These are phyloP conservation scores for Barnettozyma sp. DNA, from an alignment of 805 yeast species.

Conservation along the genomic window DNA sequence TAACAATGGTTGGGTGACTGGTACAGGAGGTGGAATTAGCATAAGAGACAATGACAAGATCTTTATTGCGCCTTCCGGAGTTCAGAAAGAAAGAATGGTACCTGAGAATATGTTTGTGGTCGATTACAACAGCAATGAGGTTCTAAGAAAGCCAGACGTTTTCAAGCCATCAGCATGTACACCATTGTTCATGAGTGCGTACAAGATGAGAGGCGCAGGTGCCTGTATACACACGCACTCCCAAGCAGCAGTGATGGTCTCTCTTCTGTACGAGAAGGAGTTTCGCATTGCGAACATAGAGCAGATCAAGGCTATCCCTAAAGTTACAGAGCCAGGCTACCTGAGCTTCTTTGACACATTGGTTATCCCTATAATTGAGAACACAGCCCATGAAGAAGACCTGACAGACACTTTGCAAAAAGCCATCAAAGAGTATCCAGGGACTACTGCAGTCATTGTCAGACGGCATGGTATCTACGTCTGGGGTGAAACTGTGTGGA, in stretches of 20 bases:
- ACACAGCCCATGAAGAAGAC: slow-evolving; percentile 84
- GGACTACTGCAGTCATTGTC: slow-evolving; percentile 79
- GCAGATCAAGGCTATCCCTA: slow-evolving; percentile 88
- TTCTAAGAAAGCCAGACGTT: slow-evolving; percentile 52
- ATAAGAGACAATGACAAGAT: slow-evolving; percentile 49
- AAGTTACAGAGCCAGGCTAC: slow-evolving; percentile 43
- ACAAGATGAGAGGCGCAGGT: slow-evolving; percentile 71
- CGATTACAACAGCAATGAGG: slow-evolving; percentile 44
- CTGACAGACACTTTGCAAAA: slow-evolving; percentile 57
- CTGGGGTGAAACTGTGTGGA: slow-evolving; percentile 93
- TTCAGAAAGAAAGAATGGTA: slow-evolving; percentile 81
- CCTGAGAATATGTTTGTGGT: slow-evolving; percentile 80
- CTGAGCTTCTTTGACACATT: slow-evolving; percentile 67
- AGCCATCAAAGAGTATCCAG: slow-evolving; percentile 66
- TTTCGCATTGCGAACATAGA: slow-evolving; percentile 77
- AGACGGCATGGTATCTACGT: slow-evolving; percentile 92
- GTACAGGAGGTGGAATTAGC: slow-evolving; percentile 94
- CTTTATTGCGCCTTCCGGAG: slow-evolving; percentile 92
- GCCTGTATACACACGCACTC: slow-evolving; percentile 96
- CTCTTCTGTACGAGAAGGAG: slow-evolving; percentile 61
- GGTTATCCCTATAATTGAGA: slow-evolving; percentile 85
- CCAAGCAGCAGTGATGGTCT: slow-evolving; percentile 76
- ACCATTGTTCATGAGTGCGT: slow-evolving; percentile 65
- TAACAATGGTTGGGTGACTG: slow-evolving; percentile 84
- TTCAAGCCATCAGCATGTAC: slow-evolving; percentile 93